Conservation (phyloP, 352 stramenopile genomes). For the Pythium utonaiense region DNA sequence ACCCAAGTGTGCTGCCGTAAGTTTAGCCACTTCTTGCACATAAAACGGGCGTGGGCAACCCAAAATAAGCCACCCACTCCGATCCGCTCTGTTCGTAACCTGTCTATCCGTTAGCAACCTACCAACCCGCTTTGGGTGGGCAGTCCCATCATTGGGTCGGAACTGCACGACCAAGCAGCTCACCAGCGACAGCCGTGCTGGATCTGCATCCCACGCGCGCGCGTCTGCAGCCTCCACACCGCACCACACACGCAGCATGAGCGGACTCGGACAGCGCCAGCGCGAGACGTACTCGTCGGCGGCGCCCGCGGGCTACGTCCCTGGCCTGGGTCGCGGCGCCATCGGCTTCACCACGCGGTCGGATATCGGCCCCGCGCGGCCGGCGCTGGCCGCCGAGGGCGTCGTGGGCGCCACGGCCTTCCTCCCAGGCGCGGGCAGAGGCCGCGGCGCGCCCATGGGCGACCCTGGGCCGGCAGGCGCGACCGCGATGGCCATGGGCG, state of each 20-base stretch:
- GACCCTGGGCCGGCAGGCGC: conserved; percentile 18
- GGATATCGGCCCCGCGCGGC: conserved; percentile 92
- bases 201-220: no score
- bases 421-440: conserved; percentile 85
- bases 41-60: no score
- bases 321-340: conserved; percentile 93
- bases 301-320: conserved; percentile 94
- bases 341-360: conserved; percentile 97
- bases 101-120: no score
- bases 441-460: conserved; percentile 49
- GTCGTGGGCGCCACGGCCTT: conserved; percentile 59
- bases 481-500: conserved; percentile 11
- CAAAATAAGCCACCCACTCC: no score
- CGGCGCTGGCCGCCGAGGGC: conserved; percentile 55
- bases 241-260: no score
- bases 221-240: not conserved
- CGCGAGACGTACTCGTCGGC: conserved; percentile 85
- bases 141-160: no score
- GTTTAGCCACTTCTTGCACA: no score
- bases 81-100: no score
- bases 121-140: no score
- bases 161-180: no score
- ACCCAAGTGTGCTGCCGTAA: no score
- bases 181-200: no score
- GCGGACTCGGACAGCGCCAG: conserved; percentile 58